Conservation (phyloP, 1,139 yeast genomes). For the Meyerozyma elateridarum region DNA sequence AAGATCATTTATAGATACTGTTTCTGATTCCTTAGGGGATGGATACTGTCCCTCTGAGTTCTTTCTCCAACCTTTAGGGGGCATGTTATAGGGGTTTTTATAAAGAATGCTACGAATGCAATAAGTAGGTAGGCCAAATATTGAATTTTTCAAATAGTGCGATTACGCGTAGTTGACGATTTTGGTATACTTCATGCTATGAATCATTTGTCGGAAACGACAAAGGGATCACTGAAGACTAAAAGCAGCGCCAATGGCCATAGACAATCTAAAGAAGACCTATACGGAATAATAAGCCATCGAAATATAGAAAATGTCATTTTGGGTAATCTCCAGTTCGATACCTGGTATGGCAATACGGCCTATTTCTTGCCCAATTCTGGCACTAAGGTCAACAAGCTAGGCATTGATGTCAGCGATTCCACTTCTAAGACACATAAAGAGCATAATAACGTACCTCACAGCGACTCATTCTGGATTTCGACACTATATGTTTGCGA, state of each 20-base stretch:
- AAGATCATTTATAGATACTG: constrained; percentile 61
- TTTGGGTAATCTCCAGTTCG: constrained; percentile 60
- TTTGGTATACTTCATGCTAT: constrained; percentile 1
- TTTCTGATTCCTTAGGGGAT: constrained; percentile 49
- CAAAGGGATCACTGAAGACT: background rate
- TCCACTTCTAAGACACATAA: constrained; percentile 5
- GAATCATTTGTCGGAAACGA: background rate
- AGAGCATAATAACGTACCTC: constrained; percentile 3
- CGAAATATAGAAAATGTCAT: constrained; percentile 63
- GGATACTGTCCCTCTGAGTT: constrained; percentile 65
- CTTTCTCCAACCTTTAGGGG: constrained; percentile 82
- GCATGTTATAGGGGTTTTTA: constrained; percentile 53
- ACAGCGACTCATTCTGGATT: constrained; percentile 44
- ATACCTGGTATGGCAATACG: constrained; percentile 84
- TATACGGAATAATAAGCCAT: constrained; percentile 55
- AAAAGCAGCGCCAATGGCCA: background rate
- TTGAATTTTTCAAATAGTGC: background rate
- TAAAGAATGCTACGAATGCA: background rate
- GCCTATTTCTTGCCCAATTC: constrained; percentile 49
- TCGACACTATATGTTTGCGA: constrained; percentile 70
- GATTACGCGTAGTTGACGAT: background rate
- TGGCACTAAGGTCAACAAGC: constrained; percentile 10
- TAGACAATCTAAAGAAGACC: constrained; percentile 16
- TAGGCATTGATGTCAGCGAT: constrained; percentile 1
- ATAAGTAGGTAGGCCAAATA: background rate